phyloP scores from a whole-genome alignment of 176 grass and related monocot genomes.

The Aegilops tauschii region DNA sequence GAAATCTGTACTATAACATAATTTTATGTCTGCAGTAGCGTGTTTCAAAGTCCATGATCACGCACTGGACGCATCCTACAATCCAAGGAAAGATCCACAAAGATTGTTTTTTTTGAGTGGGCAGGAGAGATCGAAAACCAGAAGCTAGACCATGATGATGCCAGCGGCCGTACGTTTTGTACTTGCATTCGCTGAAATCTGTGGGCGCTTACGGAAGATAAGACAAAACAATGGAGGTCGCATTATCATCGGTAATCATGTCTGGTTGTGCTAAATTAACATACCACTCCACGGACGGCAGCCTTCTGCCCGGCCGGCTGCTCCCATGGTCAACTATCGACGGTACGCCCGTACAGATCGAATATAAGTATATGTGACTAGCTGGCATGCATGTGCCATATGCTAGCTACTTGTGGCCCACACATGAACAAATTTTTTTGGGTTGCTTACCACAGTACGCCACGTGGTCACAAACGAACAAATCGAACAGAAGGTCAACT shows the following conservation, averaged over 20 bases:
- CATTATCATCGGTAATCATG: constrained; percentile 20
- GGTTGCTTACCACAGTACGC: no score
- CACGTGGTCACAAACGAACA: not conserved
- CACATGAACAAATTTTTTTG: not conserved
- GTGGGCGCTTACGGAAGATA: not conserved
- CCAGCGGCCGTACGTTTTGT: constrained; percentile 21
- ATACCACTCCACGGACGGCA: not conserved
- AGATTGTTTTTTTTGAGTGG: not conserved
- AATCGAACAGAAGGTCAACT: constrained; percentile 30
- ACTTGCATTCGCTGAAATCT: constrained; percentile 13
- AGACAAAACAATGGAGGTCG: not conserved
- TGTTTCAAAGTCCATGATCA: not conserved
- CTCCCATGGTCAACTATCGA: constrained; percentile 28
- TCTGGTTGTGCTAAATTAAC: not conserved
- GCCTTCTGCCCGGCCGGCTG: not conserved
- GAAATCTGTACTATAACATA: not conserved
- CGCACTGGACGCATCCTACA: not conserved
- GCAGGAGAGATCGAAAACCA: not conserved
- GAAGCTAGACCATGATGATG: not conserved
- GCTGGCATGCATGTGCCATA: not conserved
- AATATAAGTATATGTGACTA: not conserved
- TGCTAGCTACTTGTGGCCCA: not conserved
- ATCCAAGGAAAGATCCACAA: not conserved
- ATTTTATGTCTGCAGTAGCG: not conserved
- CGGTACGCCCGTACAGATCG: constrained; percentile 32